These are phyloP conservation scores for Rhodotorula sp. DNA, from an alignment of 1,284 basidiomycete species.

Conservation along the genomic window DNA sequence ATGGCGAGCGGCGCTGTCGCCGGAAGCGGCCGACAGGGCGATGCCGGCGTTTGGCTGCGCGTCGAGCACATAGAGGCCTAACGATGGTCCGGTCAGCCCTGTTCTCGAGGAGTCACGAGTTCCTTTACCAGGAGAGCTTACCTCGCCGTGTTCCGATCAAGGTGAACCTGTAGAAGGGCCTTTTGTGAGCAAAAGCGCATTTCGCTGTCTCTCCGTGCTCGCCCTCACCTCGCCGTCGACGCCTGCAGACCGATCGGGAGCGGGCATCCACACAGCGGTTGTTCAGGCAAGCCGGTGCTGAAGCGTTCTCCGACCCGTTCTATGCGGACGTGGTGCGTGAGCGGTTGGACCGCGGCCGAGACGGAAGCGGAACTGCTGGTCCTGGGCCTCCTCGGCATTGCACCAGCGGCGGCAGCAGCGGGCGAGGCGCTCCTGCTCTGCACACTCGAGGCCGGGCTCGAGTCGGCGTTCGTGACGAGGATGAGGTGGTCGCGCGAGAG, in stretches of 20 bases:
- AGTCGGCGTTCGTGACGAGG: background rate
- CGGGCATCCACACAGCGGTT: conserved; percentile 18
- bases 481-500: conserved; percentile 1
- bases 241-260: conserved; percentile 6
- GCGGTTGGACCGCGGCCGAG: background rate
- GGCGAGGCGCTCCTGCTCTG: background rate
- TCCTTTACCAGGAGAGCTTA: background rate
- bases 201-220: background rate
- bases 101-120: background rate
- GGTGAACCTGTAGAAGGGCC: conserved; percentile 18
- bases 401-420: background rate
- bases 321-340: conserved; percentile 11
- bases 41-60: conserved; percentile 9
- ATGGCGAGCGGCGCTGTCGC: conserved; percentile 6
- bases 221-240: conserved; percentile 1
- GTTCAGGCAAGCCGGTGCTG: conserved; percentile 16
- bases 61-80: conserved; percentile 29
- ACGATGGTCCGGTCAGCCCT: background rate
- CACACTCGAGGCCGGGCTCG: background rate
- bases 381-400: background rate
- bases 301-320: conserved; percentile 26
- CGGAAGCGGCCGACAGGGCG: background rate
- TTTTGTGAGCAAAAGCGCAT: background rate
- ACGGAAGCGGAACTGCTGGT: background rate
- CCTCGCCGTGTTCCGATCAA: conserved; percentile 19